Base-by-base conservation (phyloP, 306 rosid genomes). In the Vicia villosa region DNA sequence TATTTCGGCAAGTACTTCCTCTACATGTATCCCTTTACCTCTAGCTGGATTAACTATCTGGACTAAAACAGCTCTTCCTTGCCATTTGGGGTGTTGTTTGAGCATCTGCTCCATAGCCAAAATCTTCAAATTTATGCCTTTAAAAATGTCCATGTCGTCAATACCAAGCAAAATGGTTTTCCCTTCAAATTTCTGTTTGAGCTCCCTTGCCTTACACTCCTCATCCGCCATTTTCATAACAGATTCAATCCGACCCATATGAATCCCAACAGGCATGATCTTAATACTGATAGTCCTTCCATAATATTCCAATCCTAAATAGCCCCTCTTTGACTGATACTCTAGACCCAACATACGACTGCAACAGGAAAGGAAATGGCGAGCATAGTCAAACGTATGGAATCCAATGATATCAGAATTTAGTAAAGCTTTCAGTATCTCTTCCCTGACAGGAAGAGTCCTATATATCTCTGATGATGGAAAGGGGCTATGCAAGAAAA, bases 231-330 rank as follows among this genome's bases (percentile, higher is more conserved):
- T 78, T 76, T 59, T 82, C 94, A 87, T 85, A 62, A 85, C 86
- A 0, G 91, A 83, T 68, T 90, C 85, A 62, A 90, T 90, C 64
- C 94, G 84, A 74, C 86, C 86, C 89, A 90, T 84, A 79, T 87
- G 96, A 69, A 90, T 75, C 62, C 96, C 96, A 45, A 90, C 93
- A 49, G 96, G 94, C 94, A 90, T 90, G 72, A 90, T 90, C 82
- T 87, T 90, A 47, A 90, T 84, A 61, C 94, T 87, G 66, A 90
- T 90, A 50, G 87, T 90, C 85, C 96, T 82, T 68, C 96, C 96
- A 34, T 82, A 84, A 78, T 87, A 90, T 59, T 90, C 96, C 89
- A 90, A 85, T 70, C 91, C 96, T 63, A 90, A 76, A 82, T 90
- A 90, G 8, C 96, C 96, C 75, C 96, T 82, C 79, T 85, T 90